Evolutionary conservation across 2,329 filamentous ascomycete species (phyloP), one percentile per base, ranked within the genome.

Genomic region (Lasiodiplodia theobromae): DNA sequence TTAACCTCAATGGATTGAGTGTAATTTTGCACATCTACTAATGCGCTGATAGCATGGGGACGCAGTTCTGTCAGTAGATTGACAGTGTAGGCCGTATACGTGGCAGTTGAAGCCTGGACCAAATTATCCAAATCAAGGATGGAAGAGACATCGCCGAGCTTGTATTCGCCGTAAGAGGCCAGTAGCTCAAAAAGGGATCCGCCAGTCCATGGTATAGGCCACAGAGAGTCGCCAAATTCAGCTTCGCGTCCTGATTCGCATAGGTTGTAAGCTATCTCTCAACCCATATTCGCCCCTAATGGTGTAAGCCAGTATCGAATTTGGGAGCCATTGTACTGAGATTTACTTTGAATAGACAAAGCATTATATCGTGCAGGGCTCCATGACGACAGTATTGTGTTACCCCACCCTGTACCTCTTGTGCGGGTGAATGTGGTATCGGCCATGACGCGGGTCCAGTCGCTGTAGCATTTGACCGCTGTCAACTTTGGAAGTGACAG

Each of bases 11-110:
- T 2, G 4, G 28, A 7, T 5, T 5, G 28, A 4, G 31, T 11
- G 1, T 0, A 6, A 0, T 34, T 7, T 3, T 1, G 34, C 7
- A 8, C 5, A 8, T 8, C 28, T 31, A 5, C 1, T 3, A 16
- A 16, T 6, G 16, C 38, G 6, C 6, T 4, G 2, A 44, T 16
- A 5, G 38, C 34, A 23, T 10, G 11, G 12, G 38, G 7, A 2
- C 60, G 60, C 18, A 64, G 4, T 28, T 64, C 60, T 10, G 60
- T 64, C 1, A 64, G 60, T 18, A 64, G 52, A 4, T 64, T 21
- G 1, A 28, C 23, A 3, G 60, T 21, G 31, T 64, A 64, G 3
- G 60, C 44, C 0, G 47, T n/a, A 16, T n/a, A 37, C 44, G 38
- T 64, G 44, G 10, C n/a, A 1, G 0, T 3, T 4, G 38, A 47